Evolutionary conservation across 192 early-diverging fungal genomes (phyloP).

Genomic region (Rhizoclosmatium globosum): DNA sequence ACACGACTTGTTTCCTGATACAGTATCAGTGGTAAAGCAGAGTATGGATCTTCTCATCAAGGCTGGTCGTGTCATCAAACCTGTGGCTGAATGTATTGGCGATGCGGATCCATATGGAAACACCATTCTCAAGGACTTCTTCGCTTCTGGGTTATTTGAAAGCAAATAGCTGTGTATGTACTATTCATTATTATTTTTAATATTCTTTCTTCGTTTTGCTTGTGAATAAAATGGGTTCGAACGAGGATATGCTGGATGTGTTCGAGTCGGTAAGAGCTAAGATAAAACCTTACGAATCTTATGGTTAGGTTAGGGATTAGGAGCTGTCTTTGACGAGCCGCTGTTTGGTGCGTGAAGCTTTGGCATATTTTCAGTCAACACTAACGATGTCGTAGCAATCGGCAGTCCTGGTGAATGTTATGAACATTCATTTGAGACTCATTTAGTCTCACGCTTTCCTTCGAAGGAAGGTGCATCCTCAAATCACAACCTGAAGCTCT

Average conservation of each 20-base stretch:
- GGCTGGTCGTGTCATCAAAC: neutral
- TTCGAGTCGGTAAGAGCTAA: conserved; percentile 18
- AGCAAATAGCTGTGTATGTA: neutral
- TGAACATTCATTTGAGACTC: conserved; percentile 8
- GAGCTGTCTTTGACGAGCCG: conserved; percentile 33
- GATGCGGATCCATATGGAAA: conserved; percentile 9
- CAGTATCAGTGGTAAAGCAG: neutral
- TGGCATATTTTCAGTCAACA: too few species aligned
- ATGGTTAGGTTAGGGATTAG: conserved; percentile 1
- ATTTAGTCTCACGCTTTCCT: neutral
- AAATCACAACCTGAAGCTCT: neutral
- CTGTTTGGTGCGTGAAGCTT: conserved; percentile 17
- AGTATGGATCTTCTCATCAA: conserved; percentile 15
- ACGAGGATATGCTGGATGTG: conserved; percentile 6
- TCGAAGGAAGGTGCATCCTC: neutral
- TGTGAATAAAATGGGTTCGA: neutral
- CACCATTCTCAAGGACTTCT: conserved; percentile 1
- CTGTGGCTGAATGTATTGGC: conserved; percentile 15
- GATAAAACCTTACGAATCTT: neutral
- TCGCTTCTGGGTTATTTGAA: conserved; percentile 3
- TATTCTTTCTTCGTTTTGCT: neutral
- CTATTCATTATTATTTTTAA: neutral
- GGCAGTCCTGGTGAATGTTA: conserved; percentile 18
- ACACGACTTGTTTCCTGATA: conserved; percentile 10
- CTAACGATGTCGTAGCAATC: neutral